Evolutionary conservation across 495 filamentous ascomycete genomes (phyloP), one percentile per base, ranked within the genome.

Genomic region (Pyrenula massariospora): DNA sequence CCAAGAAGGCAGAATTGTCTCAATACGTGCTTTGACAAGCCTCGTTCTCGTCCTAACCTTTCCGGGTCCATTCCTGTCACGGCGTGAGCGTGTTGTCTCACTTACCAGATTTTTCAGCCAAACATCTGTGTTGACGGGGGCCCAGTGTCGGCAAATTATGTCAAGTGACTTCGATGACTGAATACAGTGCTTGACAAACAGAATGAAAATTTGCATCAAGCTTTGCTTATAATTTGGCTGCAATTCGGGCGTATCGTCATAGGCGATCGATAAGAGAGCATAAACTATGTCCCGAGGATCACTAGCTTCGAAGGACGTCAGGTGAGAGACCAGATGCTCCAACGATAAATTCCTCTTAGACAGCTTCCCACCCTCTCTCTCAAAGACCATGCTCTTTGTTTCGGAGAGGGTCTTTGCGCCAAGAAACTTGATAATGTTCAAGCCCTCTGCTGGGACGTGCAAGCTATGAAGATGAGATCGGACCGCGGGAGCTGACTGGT

Each of bases 71-170:
- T n/a, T n/a, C n/a, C n/a, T n/a, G n/a, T n/a, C n/a, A n/a, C n/a
- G n/a, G n/a, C n/a, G n/a, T 42, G 31, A 42, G 15, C 31, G 31
- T 5, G 31, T 42, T 5, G 31, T 5, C 15, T 42, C 31, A 15
- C 8, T 42, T 5, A 42, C 31, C 31, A 42, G 31, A 42, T 23
- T 20, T 53, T 25, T 21, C 48, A 24, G 31, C 20, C 48, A 31
- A 12, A 24, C 53, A 21, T 55, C 36, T 2, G 55, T 12, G 19
- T 51, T 21, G 19, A 48, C 57, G 21, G 66, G 64, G 2, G 63
- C 66, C 66, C 66, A 68, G 0, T 64, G 66, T 25, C 66, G 57
- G 49, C 66, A 66, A 20, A 68, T 56, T 48, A 68, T 68, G 42
- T 68, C 66, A 12, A 68, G 49, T 3, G 60, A 63, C 24, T 24